Conservation (phyloP, 2,329 filamentous ascomycete genomes). For the Aspergillus tamarii region DNA sequence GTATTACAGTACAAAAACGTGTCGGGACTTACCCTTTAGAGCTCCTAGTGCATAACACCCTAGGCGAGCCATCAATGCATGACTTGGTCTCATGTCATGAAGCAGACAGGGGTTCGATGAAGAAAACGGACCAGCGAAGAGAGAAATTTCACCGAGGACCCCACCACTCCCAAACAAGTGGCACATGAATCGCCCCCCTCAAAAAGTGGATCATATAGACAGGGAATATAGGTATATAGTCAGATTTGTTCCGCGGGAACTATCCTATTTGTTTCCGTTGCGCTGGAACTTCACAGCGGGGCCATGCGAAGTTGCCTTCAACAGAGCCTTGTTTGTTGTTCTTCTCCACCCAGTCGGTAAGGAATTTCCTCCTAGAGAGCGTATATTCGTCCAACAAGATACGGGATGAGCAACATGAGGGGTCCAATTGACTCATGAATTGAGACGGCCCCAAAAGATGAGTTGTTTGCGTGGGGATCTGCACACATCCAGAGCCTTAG, state of each 20-base stretch:
- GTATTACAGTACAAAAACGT: background rate
- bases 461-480: background rate
- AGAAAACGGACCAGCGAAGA: background rate
- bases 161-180: background rate
- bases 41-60: background rate
- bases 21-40: background rate
- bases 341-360: background rate
- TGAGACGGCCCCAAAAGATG: background rate
- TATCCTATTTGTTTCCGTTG: constrained; percentile 13
- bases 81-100: background rate
- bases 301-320: background rate
- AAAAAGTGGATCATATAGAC: background rate
- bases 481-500: background rate
- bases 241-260: background rate
- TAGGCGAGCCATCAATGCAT: background rate
- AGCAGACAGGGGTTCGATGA: background rate
- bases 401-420: background rate
- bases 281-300: background rate
- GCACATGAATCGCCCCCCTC: background rate
- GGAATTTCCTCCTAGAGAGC: background rate
- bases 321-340: background rate
- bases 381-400: background rate
- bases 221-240: background rate
- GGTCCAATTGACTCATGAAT: background rate
- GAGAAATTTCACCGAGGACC: background rate